A percentile compares a stretch with the other conserved stretches of the same genome.
These are phyloP conservation scores for Xylariaceae sp. DNA, from an alignment of 2,329 filamentous ascomycete genomes.

Conservation along the genomic window DNA sequence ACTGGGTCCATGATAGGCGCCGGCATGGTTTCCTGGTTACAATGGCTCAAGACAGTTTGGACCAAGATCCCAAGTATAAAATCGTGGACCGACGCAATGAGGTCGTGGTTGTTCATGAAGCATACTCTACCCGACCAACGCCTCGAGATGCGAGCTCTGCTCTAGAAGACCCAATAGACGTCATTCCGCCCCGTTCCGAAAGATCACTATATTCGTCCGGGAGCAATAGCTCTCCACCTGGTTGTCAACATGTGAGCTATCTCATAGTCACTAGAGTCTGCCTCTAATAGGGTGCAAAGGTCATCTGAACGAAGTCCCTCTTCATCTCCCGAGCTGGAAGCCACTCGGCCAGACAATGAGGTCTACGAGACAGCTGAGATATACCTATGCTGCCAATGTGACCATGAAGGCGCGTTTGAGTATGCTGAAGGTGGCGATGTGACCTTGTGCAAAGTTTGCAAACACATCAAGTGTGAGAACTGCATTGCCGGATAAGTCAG, in stretches of 20 bases:
- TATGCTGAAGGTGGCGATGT: conserved; percentile 2
- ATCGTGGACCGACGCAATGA: no score
- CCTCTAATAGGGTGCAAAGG: conserved; percentile 6
- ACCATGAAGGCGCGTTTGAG: conserved; percentile 10
- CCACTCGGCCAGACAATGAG: conserved; percentile 1
- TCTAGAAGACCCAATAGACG: neutral
- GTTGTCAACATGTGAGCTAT: conserved; percentile 5
- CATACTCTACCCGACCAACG: neutral
- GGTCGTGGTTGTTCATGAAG: neutral
- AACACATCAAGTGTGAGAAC: conserved; percentile 5
- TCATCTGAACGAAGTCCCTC: neutral
- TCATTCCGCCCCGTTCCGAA: neutral
- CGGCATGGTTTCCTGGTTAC: no score
- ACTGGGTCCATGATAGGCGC: no score
- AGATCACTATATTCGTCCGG: neutral
- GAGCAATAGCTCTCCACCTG: neutral
- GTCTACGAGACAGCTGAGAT: neutral
- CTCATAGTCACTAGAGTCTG: neutral
- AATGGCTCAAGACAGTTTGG: no score
- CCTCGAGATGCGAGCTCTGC: neutral
- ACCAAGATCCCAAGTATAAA: no score
- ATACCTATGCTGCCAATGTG: conserved; percentile 18
- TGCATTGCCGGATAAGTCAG: neutral
- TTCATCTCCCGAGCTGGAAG: neutral
- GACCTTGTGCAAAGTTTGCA: conserved; percentile 13